Evolutionary conservation across 192 early-diverging fungal genomes (phyloP).

Genomic region (Rhizophagus clarus): DNA sequence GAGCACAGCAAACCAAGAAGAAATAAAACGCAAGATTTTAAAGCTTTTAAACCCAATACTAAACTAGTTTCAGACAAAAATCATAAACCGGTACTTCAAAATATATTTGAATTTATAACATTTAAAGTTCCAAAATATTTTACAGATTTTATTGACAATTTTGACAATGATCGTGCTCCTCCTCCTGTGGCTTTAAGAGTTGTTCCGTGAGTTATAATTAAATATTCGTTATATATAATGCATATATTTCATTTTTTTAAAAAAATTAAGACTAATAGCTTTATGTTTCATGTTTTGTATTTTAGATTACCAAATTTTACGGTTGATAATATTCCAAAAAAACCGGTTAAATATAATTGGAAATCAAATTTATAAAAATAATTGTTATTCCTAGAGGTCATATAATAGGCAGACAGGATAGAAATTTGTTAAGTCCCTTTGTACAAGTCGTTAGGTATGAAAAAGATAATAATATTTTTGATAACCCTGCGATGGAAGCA

Average conservation of each 20-base stretch:
- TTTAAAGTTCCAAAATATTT: background rate
- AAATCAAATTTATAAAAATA: background rate
- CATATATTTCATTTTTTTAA: no score
- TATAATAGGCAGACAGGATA: background rate
- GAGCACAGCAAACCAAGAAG: background rate
- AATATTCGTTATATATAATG: no score
- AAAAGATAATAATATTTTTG: background rate
- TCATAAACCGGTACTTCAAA: background rate
- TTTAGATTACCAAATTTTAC: background rate
- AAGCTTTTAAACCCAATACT: slow-evolving; percentile 1
- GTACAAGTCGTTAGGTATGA: background rate
- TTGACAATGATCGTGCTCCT: background rate
- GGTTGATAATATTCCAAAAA: background rate
- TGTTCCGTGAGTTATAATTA: background rate
- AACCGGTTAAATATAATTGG: background rate
- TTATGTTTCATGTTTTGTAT: background rate
- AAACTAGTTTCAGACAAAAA: background rate
- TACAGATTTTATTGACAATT: background rate
- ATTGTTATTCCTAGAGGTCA: background rate
- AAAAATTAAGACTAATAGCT: no score
- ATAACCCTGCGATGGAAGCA: slow-evolving; percentile 14
- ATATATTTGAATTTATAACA: background rate
- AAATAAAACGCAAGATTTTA: background rate
- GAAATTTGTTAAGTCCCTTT: background rate
- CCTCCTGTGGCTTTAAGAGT: slow-evolving; percentile 1